Evolutionary conservation across 495 filamentous ascomycete species (phyloP).

Genomic region (Corynascus novoguineensis): DNA sequence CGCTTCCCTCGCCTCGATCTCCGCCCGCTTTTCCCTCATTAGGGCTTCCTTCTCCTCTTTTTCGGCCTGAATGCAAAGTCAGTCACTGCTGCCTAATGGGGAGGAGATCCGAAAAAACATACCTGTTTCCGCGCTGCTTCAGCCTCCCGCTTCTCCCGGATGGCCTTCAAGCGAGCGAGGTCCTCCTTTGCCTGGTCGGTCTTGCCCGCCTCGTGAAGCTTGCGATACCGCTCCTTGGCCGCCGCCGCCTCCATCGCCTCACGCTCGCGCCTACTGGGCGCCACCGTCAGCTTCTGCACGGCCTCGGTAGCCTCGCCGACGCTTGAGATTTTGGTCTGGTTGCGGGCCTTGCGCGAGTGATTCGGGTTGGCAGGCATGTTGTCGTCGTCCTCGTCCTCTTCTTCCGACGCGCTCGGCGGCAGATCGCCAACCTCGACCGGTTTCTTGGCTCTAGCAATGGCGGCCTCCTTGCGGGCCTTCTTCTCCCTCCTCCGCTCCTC

Average conservation of each 20-base stretch:
- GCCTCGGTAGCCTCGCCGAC: conserved; percentile 47
- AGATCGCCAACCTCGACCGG: conserved; percentile 75
- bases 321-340: conserved; percentile 37
- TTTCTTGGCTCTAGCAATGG: conserved; percentile 62
- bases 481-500: conserved; percentile 83
- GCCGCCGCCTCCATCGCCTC: conserved; percentile 85
- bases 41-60: conserved; percentile 65
- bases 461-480: conserved; percentile 88
- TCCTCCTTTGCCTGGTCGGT: conserved; percentile 96
- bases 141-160: conserved; percentile 79
- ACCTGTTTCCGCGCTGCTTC: conserved; percentile 61
- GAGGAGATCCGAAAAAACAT: conserved; percentile 8
- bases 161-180: conserved; percentile 70
- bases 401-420: conserved; percentile 62
- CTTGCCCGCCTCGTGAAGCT: conserved; percentile 92
- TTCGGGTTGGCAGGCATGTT: conserved; percentile 84
- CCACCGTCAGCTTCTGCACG: conserved; percentile 39
- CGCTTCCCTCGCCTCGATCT: conserved; percentile 51
- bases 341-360: conserved; percentile 67
- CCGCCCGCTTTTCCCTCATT: conserved; percentile 46
- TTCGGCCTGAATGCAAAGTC: conserved; percentile 46
- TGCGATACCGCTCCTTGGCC: conserved; percentile 85
- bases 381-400: conserved; percentile 53
- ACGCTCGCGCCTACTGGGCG: conserved; percentile 67
- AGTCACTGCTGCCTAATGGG: not conserved